A percentile compares a stretch with the other conserved stretches of the same genome.
phyloP scores from a whole-genome alignment of 2,329 filamentous ascomycete species.

The Fusarium domesticum region DNA sequence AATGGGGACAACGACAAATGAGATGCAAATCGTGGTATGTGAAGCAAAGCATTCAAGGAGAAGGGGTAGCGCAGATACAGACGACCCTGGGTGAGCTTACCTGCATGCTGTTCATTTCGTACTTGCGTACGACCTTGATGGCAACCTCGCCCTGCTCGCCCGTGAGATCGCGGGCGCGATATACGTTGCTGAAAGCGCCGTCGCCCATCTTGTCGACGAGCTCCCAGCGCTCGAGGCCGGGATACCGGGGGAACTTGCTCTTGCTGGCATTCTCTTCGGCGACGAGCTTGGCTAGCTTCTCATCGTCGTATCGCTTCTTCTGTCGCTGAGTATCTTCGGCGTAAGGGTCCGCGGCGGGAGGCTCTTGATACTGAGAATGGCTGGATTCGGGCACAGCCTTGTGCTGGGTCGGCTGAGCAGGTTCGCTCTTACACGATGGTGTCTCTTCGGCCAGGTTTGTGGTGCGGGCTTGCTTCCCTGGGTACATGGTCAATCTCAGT shows the following conservation, averaged over 20 bases:
- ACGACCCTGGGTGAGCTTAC: constrained; percentile 58
- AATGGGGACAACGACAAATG: constrained; percentile 33
- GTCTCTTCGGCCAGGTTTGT: constrained; percentile 51
- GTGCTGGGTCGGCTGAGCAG: constrained; percentile 44
- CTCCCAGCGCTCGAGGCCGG: constrained; percentile 62
- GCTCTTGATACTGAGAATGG: constrained; percentile 45
- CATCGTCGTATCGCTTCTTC: constrained; percentile 50
- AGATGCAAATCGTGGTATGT: constrained; percentile 4
- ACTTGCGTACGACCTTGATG: constrained; percentile 98
- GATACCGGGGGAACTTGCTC: constrained; percentile 71
- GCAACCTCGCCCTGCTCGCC: constrained; percentile 77
- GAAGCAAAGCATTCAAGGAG: constrained; percentile 19
- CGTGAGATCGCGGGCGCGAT: constrained; percentile 74
- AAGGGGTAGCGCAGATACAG: constrained; percentile 23
- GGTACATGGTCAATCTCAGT: constrained; percentile 12
- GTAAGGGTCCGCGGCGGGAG: constrained; percentile 59
- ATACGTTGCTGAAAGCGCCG: constrained; percentile 98
- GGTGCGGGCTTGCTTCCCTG: constrained; percentile 83
- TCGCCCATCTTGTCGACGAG: constrained; percentile 97
- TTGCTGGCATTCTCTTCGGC: constrained; percentile 87
- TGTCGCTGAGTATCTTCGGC: constrained; percentile 50
- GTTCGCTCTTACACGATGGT: constrained; percentile 50
- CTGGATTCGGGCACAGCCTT: constrained; percentile 50
- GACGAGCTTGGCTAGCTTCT: constrained; percentile 79
- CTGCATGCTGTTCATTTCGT: constrained; percentile 98